Percentiles rank a stretch among this genome's conserved stretches.
These are phyloP conservation scores for Albugo candida DNA, from an alignment of 352 stramenopile species.

Conservation along the genomic window DNA sequence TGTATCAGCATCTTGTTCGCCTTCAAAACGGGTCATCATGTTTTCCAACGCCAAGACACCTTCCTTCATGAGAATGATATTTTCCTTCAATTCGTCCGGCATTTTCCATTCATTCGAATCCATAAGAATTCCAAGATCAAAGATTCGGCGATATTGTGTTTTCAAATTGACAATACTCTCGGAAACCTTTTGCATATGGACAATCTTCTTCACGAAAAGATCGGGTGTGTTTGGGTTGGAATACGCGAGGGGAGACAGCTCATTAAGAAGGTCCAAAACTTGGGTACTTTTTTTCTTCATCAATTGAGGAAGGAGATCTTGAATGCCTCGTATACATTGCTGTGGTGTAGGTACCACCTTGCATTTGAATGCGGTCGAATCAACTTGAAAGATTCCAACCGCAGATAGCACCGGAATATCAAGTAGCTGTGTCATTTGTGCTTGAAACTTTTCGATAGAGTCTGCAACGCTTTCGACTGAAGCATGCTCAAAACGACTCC, in stretches of 20 bases:
- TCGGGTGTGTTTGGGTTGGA: conserved; percentile 45
- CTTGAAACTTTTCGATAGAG: conserved; percentile 65
- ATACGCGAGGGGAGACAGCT: conserved; percentile 69
- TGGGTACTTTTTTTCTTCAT: conserved; percentile 68
- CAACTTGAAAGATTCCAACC: conserved; percentile 86
- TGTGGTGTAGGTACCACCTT: conserved; percentile 76
- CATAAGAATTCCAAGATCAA: conserved; percentile 81
- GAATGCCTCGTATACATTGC: conserved; percentile 70
- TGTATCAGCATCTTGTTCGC: conserved; percentile 81
- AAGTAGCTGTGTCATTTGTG: conserved; percentile 56
- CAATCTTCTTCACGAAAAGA: conserved; percentile 73
- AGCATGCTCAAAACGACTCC: conserved; percentile 44
- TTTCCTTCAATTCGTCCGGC: conserved; percentile 81
- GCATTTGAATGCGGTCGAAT: conserved; percentile 75
- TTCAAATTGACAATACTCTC: conserved; percentile 46
- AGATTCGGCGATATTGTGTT: conserved; percentile 47
- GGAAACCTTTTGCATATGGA: conserved; percentile 68
- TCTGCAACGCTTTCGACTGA: conserved; percentile 64
- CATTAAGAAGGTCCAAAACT: conserved; percentile 68
- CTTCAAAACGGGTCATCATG: conserved; percentile 78
- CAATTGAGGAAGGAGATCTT: conserved; percentile 69
- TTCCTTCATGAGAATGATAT: conserved; percentile 89
- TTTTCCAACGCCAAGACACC: conserved; percentile 79
- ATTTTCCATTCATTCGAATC: conserved; percentile 82
- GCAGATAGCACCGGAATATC: conserved; percentile 67